phyloP scores from a whole-genome alignment of 352 stramenopile species.

The Globisporangium iwayamae region DNA sequence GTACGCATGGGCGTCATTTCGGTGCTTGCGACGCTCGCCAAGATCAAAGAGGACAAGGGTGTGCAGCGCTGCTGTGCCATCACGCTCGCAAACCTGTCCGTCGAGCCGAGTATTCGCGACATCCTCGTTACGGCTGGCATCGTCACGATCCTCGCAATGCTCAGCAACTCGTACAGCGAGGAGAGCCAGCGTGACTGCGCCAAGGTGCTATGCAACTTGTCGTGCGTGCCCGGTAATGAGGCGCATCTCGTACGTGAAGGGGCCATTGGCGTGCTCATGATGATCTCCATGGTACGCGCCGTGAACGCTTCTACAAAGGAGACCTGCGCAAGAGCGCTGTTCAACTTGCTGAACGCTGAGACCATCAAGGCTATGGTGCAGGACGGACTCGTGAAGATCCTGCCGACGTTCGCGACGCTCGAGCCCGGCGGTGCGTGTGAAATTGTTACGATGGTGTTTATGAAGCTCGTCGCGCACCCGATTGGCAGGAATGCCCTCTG shows the following conservation, averaged over 20 bases:
- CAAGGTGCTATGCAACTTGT: constrained; percentile 72
- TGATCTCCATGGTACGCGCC: constrained; percentile 76
- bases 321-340: constrained; percentile 55
- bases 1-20: constrained; percentile 49
- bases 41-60: constrained; percentile 36
- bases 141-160: constrained; percentile 44
- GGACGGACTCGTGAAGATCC: constrained; percentile 66
- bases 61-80: constrained; percentile 73
- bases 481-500: constrained; percentile 44
- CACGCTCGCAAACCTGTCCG: constrained; percentile 63
- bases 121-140: constrained; percentile 45
- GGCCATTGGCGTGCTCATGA: constrained; percentile 64
- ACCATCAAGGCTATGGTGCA: constrained; percentile 62
- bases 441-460: constrained; percentile 52
- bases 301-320: constrained; percentile 62
- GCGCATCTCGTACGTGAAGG: constrained; percentile 48
- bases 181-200: constrained; percentile 74
- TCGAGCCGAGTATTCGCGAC: constrained; percentile 41
- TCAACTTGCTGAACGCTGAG: constrained; percentile 59
- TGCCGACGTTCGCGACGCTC: constrained; percentile 41
- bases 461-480: constrained; percentile 47
- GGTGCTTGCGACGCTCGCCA: constrained; percentile 53
- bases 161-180: constrained; percentile 84
- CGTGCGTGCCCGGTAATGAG: constrained; percentile 48
- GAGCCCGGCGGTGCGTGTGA: constrained; percentile 20